phyloP scores from a whole-genome alignment of 345 rosid species.

The Arabis hirsuta region DNA sequence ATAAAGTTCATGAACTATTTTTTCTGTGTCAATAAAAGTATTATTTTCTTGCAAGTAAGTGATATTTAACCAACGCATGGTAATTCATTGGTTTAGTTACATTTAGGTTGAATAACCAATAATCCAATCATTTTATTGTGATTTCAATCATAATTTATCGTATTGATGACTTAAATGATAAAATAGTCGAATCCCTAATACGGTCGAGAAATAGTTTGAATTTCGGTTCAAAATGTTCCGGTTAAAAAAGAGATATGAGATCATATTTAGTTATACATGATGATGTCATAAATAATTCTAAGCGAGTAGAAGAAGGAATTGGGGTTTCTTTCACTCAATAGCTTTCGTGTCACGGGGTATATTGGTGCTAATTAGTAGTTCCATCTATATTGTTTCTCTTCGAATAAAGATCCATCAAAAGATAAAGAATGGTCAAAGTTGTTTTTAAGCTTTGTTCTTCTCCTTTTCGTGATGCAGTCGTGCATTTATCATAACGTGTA shows the following conservation, averaged over 20 bases:
- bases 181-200: no score
- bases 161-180: no score
- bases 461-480: conserved; percentile 19
- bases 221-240: neutral
- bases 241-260: neutral
- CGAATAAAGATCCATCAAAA: conserved; percentile 1
- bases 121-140: no score
- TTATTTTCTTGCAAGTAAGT: no score
- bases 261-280: neutral
- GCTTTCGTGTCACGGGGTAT: conserved; percentile 37
- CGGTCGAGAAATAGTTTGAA: no score
- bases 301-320: conserved; percentile 8
- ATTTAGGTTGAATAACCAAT: neutral
- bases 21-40: no score
- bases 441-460: conserved; percentile 19
- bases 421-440: conserved; percentile 22
- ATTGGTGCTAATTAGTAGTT: conserved; percentile 17
- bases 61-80: no score
- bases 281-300: neutral
- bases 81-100: neutral
- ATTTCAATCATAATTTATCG: no score
- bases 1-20: no score
- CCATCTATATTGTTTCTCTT: neutral
- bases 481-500: conserved; percentile 34
- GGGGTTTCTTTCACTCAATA: conserved; percentile 43